Percentiles rank a stretch among this genome's conserved stretches.
Conservation (phyloP, 1,284 basidiomycete species). For the Cryptococcus sp. region DNA sequence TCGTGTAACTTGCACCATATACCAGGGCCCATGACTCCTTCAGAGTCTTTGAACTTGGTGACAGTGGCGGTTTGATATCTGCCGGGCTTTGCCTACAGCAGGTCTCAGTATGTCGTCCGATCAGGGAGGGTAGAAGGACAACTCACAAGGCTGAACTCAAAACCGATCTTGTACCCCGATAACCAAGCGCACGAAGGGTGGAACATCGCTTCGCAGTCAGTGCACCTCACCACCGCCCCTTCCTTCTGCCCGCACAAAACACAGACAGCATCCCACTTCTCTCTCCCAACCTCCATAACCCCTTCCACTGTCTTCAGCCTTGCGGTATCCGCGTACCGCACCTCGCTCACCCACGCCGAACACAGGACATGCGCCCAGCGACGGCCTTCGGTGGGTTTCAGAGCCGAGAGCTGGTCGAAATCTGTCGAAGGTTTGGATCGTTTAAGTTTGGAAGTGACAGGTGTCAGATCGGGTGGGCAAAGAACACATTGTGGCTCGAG, state of each 20-base stretch:
- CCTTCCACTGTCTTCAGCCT: conserved; percentile 78
- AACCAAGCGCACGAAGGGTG: conserved; percentile 90
- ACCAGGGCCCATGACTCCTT: conserved; percentile 75
- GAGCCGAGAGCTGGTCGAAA: conserved; percentile 68
- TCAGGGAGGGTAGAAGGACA: not conserved
- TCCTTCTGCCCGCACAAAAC: conserved; percentile 61
- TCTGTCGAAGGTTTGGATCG: conserved; percentile 55
- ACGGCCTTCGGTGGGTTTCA: conserved; percentile 90
- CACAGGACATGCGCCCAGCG: conserved; percentile 91
- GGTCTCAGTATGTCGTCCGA: not conserved
- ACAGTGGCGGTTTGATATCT: conserved; percentile 62
- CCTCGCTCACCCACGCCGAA: conserved; percentile 79
- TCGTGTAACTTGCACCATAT: conserved; percentile 77
- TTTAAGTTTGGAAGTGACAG: conserved; percentile 27
- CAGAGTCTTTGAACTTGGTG: conserved; percentile 79
- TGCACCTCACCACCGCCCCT: conserved; percentile 80
- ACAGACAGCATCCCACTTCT: conserved; percentile 48
- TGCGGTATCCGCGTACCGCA: conserved; percentile 69
- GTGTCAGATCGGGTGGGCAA: conserved; percentile 40
- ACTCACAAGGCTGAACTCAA: conserved; percentile 78
- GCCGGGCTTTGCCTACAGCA: conserved; percentile 65
- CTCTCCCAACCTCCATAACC: conserved; percentile 64
- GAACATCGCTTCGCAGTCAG: conserved; percentile 72
- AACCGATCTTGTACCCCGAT: conserved; percentile 76
- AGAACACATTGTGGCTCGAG: conserved; percentile 49